Evolutionary conservation across 2,329 filamentous ascomycete species (phyloP), one percentile per base, ranked within the genome.

Genomic region (Onygenales sp.): DNA sequence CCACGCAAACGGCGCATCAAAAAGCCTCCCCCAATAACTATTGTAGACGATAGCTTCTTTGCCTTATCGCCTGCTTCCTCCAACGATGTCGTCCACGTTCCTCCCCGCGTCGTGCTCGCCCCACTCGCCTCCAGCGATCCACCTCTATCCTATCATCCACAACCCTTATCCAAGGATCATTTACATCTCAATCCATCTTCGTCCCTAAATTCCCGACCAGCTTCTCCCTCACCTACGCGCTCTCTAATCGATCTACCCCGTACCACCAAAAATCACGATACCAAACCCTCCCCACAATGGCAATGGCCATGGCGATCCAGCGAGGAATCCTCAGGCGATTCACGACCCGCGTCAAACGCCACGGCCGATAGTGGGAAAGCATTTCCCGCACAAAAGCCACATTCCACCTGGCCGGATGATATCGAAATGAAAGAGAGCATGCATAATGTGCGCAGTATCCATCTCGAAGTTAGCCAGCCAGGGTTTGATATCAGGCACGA

Each of bases 261-360:
- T 27, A 37, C n/a, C 14, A 48, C 40, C 52, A 37, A 27, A 27
- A 27, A 4, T 7, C 55, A 27, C 34, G 11, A 42, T 7, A 42
- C 13, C 36, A 70, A 69, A 9, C 67, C 68, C 2, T 56, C 59
- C 14, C 49, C 17, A 36, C 21, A 31, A 21, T 47, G 47, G 51
- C 51, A 55, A 51, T 51, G 50, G 42, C 51, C 42, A 52, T 31
- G 34, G 45, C 27, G 42, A 32, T 46, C 21, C 6, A 42, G 17
- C 8, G 36, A 33, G 34, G 33, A 45, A 6, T n/a, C 14, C 32
- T 21, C 27, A 39, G 14, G 14, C 2, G 32, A 40, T 32, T 70
- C 68, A 27, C 67, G 68, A 7, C 67, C 68, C 9, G 61, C 56
- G 37, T 72, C 70, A 13, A 71, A 72, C 52, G 63, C 60, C 27